These are phyloP conservation scores for Ophiostoma fasciatum DNA, from an alignment of 2,329 filamentous ascomycete species.

Conservation along the genomic window DNA sequence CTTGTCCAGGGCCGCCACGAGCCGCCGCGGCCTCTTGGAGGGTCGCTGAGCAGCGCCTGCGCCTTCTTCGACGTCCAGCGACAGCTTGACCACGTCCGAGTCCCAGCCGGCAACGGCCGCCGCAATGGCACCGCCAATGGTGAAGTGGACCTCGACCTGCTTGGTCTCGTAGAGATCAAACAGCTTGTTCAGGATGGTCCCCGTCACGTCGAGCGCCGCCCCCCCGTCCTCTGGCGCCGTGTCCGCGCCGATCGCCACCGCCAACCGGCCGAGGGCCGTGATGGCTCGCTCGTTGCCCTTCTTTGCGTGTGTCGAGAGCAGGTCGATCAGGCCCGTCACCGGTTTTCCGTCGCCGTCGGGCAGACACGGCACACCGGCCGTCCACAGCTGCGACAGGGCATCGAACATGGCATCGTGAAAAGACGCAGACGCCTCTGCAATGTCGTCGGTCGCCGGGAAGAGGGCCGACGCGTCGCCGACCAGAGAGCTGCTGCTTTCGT, in stretches of 20 bases:
- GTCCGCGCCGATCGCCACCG: conserved; percentile 28
- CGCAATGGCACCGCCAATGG: conserved; percentile 76
- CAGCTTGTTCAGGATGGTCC: conserved; percentile 49
- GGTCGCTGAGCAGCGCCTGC: too few relatives aligned
- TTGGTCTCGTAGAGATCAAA: conserved; percentile 72
- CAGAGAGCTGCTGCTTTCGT: not conserved
- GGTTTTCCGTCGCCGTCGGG: conserved; percentile 5
- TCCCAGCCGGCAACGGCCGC: conserved; percentile 69
- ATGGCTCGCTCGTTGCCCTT: conserved; percentile 74
- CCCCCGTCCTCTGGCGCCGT: conserved; percentile 14
- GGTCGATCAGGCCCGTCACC: too few relatives aligned
- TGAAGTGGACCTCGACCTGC: conserved; percentile 77
- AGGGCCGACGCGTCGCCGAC: not conserved
- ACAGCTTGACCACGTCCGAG: conserved; percentile 61
- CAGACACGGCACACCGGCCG: conserved; percentile 24
- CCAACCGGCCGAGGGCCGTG: conserved; percentile 61
- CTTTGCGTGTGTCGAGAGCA: conserved; percentile 55
- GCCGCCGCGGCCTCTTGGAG: conserved; percentile 22
- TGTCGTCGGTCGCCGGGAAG: conserved; percentile 10
- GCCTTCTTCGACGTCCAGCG: conserved; percentile 55
- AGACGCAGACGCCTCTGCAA: conserved; percentile 14
- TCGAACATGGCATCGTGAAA: conserved; percentile 31
- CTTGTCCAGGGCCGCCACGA: conserved; percentile 50
- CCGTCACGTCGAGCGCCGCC: conserved; percentile 24
- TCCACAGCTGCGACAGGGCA: conserved; percentile 28